phyloP scores from a whole-genome alignment of 1,284 basidiomycete species.

The Tilletia setariae region DNA sequence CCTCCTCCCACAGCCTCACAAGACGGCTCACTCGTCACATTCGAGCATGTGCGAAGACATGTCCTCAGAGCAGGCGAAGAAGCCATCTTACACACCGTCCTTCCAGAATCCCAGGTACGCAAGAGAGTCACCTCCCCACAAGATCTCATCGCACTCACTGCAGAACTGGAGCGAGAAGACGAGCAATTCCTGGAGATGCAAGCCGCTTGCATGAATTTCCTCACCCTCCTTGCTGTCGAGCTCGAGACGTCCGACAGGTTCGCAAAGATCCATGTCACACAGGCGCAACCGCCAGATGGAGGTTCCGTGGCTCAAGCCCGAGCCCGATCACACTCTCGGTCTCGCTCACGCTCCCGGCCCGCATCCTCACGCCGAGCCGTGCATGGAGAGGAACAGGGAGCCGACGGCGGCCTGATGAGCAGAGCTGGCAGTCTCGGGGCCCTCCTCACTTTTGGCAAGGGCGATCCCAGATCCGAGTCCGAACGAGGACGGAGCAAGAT shows the following conservation, averaged over 20 bases:
- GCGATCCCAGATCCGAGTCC: not conserved
- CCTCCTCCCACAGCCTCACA: slow-evolving; percentile 4
- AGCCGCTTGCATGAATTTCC: slow-evolving; percentile 13
- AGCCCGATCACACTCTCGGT: not conserved
- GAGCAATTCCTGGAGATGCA: slow-evolving; percentile 15
- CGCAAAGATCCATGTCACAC: slow-evolving; percentile 11
- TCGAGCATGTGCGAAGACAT: slow-evolving; percentile 1
- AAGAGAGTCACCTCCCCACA: slow-evolving; percentile 1
- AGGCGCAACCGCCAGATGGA: slow-evolving; percentile 6
- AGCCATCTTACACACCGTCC: slow-evolving; percentile 10
- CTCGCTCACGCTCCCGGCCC: not conserved
- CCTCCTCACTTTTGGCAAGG: not conserved
- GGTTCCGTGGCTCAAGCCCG: slow-evolving; percentile 1
- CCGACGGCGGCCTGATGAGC: not conserved
- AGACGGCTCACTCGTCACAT: slow-evolving; percentile 4
- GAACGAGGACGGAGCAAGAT: not conserved
- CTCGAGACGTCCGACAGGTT: slow-evolving; percentile 8
- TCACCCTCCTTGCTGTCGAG: slow-evolving; percentile 13
- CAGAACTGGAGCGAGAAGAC: slow-evolving; percentile 7
- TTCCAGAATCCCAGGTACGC: not conserved
- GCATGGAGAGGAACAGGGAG: not conserved
- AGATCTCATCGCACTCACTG: slow-evolving; percentile 8
- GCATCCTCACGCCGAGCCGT: not conserved
- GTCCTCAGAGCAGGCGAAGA: slow-evolving; percentile 11
- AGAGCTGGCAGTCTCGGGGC: not conserved